Evolutionary conservation across 2,329 filamentous ascomycete species (phyloP).

Genomic region (Paecilomyces dactylethromorphus): DNA sequence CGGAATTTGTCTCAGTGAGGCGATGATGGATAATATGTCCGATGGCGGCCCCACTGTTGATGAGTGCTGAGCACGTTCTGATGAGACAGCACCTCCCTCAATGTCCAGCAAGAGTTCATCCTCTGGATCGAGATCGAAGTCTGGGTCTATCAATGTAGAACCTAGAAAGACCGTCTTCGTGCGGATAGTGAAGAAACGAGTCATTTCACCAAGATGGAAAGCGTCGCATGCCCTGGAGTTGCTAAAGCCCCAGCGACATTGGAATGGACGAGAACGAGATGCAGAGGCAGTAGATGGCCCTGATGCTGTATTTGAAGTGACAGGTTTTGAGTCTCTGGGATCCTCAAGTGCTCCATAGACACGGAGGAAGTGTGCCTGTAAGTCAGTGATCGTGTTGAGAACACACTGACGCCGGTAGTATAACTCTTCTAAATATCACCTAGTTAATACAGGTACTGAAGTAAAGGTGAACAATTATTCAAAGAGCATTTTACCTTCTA

Average conservation of each 20-base stretch:
- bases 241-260: constrained; percentile 35
- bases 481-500: constrained; percentile 29
- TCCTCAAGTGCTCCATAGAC: constrained; percentile 33
- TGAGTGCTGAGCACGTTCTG: constrained; percentile 3
- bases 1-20: constrained; percentile 33
- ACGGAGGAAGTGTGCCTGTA: constrained; percentile 36
- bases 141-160: constrained; percentile 30
- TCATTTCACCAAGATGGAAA: constrained; percentile 40
- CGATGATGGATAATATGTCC: constrained; percentile 28
- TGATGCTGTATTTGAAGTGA: constrained; percentile 5
- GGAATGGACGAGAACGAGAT: constrained; percentile 20
- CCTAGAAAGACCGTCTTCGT: constrained; percentile 37
- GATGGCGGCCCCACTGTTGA: constrained; percentile 10
- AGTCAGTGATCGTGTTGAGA: constrained; percentile 35
- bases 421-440: constrained; percentile 32
- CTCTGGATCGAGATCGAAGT: constrained; percentile 17
- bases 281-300: constrained; percentile 11
- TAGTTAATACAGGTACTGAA: neutral
- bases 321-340: constrained; percentile 10
- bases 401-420: constrained; percentile 34
- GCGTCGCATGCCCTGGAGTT: constrained; percentile 38
- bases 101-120: constrained; percentile 5
- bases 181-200: constrained; percentile 35
- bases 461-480: neutral
- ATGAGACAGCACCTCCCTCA: neutral